Evolutionary conservation across 306 rosid genomes (phyloP), one percentile per base, ranked within the genome.

Genomic region (Sesbania bispinosa): DNA sequence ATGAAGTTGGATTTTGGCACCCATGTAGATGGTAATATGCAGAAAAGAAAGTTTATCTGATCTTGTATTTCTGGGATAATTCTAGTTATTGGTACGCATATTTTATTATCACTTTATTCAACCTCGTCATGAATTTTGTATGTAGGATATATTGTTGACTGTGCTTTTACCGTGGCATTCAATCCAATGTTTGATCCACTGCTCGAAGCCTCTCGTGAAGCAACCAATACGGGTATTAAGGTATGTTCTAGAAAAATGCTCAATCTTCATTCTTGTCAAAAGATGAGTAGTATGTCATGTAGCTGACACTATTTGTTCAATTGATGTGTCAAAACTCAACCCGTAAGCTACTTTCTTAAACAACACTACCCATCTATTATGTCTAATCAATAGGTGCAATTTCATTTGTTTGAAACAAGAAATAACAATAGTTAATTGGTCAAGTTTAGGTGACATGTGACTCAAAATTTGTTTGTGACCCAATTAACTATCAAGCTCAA

Each of bases 1-100:
- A 94, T 94, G 98, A 94, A 89, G 80, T 80, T 94, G 85, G 98
- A 94, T 77, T 94, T 94, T 80, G 98, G 97, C 79, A 94, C 97
- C 60, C 98, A 94, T 75, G 51, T 94, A 30, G 97, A 94, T 79
- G 98, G 98, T 94, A 85, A 71, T 72, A 26, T 35, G n/a, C 24
- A n/a, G 3, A 45, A 54, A n/a, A n/a, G n/a, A n/a, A n/a, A n/a
- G n/a, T 63, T 10, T 2, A 6, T 35, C 43, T 21, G 7, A 23
- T 65, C 59, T 41, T 45, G 18, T 47, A 27, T 69, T 41, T 23
- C 45, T 76, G 15, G 13, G 15, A 60, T 47, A 74, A 71, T 51
- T 51, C 43, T 43, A 10, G 53, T 58, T 41, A 67, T 21, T 38
- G 60, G 29, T 53, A 33, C 53, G 59, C 47, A n/a, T 71, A 47